Percentiles rank a stretch among this genome's conserved stretches.
These are phyloP conservation scores for Amanita fuliginea DNA, from an alignment of 768 basidiomycete genomes.

Conservation along the genomic window DNA sequence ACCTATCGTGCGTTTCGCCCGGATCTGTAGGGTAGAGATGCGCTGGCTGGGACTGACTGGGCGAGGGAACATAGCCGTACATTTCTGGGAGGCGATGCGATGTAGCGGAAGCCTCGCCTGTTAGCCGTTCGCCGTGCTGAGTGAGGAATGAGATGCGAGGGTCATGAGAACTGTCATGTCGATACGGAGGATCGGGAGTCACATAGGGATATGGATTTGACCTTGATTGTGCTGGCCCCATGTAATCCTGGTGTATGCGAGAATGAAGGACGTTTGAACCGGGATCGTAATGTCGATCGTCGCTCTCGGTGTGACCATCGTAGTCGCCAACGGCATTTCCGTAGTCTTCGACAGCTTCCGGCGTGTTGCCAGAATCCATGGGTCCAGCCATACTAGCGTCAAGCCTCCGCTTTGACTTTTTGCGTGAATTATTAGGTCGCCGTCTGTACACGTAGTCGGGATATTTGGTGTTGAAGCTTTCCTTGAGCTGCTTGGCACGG, in stretches of 20 bases:
- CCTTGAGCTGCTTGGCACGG: conserved; percentile 78
- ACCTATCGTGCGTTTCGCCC: conserved; percentile 3
- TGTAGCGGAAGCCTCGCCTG: not conserved
- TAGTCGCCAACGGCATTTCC: conserved; percentile 15
- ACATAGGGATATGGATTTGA: conserved; percentile 6
- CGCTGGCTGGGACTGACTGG: conserved; percentile 4
- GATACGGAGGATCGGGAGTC: not conserved
- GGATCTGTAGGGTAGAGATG: conserved; percentile 6
- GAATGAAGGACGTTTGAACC: conserved; percentile 15
- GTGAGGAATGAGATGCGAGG: conserved; percentile 14
- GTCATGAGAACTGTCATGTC: conserved; percentile 13
- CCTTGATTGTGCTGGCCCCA: not conserved
- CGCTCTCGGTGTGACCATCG: conserved; percentile 24
- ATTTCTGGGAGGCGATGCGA: conserved; percentile 5
- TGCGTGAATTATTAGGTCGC: conserved; percentile 79
- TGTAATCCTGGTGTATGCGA: conserved; percentile 16
- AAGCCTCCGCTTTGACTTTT: conserved; percentile 27
- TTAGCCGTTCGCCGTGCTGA: conserved; percentile 4
- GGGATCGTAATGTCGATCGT: conserved; percentile 20
- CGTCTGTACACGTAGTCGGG: conserved; percentile 87
- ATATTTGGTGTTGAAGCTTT: conserved; percentile 75
- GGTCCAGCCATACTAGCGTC: conserved; percentile 12
- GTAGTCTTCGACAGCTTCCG: conserved; percentile 18
- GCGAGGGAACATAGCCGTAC: conserved; percentile 1
- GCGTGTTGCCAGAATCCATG: conserved; percentile 7